These are phyloP conservation scores for Microbotryum violaceum DNA, from an alignment of 1,284 basidiomycete genomes.

Conservation along the genomic window DNA sequence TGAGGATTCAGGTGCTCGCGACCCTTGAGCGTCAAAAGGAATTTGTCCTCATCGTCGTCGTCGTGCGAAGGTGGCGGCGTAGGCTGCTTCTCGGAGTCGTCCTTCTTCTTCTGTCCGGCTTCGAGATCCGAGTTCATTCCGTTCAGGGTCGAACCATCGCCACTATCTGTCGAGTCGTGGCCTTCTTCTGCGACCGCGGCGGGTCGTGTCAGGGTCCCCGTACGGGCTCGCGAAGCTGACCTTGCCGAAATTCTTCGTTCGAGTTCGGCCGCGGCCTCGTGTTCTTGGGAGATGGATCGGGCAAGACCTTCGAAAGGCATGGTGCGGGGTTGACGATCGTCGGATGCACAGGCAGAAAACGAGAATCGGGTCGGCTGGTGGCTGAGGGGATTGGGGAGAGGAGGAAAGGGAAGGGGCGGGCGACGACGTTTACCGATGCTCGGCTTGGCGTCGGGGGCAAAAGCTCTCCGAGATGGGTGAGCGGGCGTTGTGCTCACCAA, in stretches of 20 bases:
- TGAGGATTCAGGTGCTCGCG: constrained; percentile 46
- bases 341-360: no score
- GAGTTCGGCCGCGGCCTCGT: constrained; percentile 3
- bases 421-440: no score
- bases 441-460: no score
- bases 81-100: not conserved
- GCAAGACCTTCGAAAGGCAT: constrained; percentile 9
- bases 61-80: not conserved
- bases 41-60: constrained; percentile 37
- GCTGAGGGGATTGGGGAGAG: no score
- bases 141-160: constrained; percentile 1
- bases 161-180: not conserved
- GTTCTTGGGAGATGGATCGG: constrained; percentile 2
- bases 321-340: not conserved
- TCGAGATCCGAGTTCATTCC: not conserved
- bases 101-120: not conserved
- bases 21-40: constrained; percentile 44
- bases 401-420: no score
- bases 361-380: no score
- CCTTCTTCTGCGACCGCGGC: constrained; percentile 2
- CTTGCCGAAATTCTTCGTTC: not conserved
- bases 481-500: no score
- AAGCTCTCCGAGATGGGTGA: no score
- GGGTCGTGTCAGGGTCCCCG: not conserved
- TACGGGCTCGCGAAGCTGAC: not conserved